Evolutionary conservation across 192 early-diverging fungal species (phyloP).

Genomic region (Backusella sp.): DNA sequence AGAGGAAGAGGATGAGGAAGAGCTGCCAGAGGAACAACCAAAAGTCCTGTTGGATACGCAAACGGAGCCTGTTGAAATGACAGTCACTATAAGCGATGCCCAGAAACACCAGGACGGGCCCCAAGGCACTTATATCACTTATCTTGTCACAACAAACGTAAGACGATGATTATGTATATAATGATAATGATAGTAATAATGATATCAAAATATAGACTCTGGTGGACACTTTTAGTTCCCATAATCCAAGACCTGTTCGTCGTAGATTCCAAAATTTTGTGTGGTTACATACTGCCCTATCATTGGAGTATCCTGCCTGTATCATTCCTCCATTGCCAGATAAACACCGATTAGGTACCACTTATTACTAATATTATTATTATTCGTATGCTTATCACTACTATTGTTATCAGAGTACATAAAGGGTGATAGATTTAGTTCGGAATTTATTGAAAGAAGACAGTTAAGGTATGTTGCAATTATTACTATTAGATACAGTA

Average conservation of each 20-base stretch:
- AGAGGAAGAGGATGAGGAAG: neutral
- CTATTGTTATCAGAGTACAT: constrained; percentile 71
- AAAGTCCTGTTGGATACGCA: neutral
- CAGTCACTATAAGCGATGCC: constrained; percentile 72
- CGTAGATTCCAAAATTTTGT: constrained; percentile 96
- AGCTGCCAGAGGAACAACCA: neutral
- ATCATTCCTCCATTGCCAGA: constrained; percentile 90
- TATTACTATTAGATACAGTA: neutral
- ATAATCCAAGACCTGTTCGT: constrained; percentile 64
- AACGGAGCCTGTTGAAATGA: constrained; percentile 35
- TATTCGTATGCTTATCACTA: neutral
- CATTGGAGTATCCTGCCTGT: constrained; percentile 73
- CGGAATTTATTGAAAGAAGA: constrained; percentile 88
- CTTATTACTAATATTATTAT: neutral
- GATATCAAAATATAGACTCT: constrained; percentile 48
- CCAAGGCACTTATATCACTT: constrained; percentile 75
- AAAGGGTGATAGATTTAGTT: constrained; percentile 91
- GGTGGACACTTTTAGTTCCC: constrained; percentile 49
- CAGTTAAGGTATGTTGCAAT: constrained; percentile 40
- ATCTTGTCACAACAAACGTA: constrained; percentile 79
- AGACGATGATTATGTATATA: neutral
- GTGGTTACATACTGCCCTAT: constrained; percentile 77
- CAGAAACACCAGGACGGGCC: constrained; percentile 92
- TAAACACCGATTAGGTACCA: constrained; percentile 80
- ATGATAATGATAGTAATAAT: neutral